Evolutionary conservation across 768 basidiomycete genomes (phyloP).

Genomic region (Lentinula edodes): DNA sequence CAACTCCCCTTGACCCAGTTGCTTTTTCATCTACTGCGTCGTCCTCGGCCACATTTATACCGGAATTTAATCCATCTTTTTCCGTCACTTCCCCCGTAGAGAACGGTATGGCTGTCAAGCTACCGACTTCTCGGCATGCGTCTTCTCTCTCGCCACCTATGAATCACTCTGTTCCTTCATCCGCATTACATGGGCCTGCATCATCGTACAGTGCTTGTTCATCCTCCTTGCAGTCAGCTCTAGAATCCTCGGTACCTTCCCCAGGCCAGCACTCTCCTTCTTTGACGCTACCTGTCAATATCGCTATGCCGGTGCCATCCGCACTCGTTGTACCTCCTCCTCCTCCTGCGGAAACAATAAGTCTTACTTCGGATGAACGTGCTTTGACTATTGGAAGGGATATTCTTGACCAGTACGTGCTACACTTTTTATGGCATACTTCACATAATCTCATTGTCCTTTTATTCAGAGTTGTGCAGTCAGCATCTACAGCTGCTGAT

Average conservation of each 20-base stretch:
- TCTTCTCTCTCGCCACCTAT: constrained; percentile 11
- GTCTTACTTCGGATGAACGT: background rate
- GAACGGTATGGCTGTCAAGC: constrained; percentile 29
- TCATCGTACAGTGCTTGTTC: constrained; percentile 32
- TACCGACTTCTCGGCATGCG: constrained; percentile 29
- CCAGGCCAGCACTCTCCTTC: constrained; percentile 16
- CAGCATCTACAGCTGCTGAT: constrained; percentile 51
- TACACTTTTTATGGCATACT: background rate
- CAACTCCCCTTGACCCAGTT: constrained; percentile 6
- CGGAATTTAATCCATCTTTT: constrained; percentile 26
- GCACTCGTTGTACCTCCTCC: constrained; percentile 7
- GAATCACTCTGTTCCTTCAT: constrained; percentile 18
- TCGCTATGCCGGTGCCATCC: constrained; percentile 14
- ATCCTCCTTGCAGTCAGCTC: constrained; percentile 40
- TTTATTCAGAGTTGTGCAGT: constrained; percentile 49
- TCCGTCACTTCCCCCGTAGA: constrained; percentile 20
- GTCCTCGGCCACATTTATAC: constrained; percentile 30
- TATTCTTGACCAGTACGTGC: constrained; percentile 6
- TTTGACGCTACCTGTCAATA: constrained; percentile 1
- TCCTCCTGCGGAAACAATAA: background rate
- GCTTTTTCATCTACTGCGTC: background rate
- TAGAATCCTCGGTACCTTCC: constrained; percentile 29
- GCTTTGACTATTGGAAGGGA: constrained; percentile 9
- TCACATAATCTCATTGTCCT: constrained; percentile 12
- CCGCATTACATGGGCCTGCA: constrained; percentile 31